Base-by-base conservation (phyloP, 345 rosid genomes). In the Moricandia arvensis region DNA sequence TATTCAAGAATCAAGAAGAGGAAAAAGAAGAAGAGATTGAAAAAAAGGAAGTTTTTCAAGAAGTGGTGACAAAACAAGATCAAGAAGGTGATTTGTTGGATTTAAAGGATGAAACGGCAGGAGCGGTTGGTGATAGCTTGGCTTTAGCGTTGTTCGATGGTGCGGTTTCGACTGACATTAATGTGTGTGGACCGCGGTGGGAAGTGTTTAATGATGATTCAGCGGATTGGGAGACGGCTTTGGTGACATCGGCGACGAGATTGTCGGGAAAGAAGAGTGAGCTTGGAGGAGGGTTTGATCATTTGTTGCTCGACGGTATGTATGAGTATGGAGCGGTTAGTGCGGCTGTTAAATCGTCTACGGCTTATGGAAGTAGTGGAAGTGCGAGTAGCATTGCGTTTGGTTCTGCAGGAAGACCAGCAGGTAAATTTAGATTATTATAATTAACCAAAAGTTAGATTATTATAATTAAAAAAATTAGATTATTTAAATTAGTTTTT, bases 381-480 rank as follows among this genome's bases (percentile, higher is more conserved):
- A 88, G 96, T 77, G 91, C 87, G 0, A 89, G 95, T 60, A 89
- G 87, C 37, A 83, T 88, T 2, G 90, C 87, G 0, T 68, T 75
- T 11, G 80, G 90, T 1, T 80, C 89, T 6, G 73, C 86, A 1
- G 88, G 83, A 75, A 80, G 73, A 71, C 85, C 86, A 1, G 77
- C 74, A 55, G 65, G 80, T 76, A 49, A 10, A n/a, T n/a, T n/a
- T n/a, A n/a, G n/a, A n/a, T n/a, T n/a, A n/a, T n/a, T n/a, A n/a
- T n/a, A n/a, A n/a, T n/a, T n/a, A n/a, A n/a, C n/a, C n/a, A n/a
- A n/a, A n/a, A n/a, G n/a, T n/a, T n/a, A n/a, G n/a, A n/a, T n/a
- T n/a, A n/a, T n/a, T n/a, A n/a, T n/a, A n/a, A n/a, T n/a, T n/a
- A n/a, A n/a, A n/a, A n/a, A n/a, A n/a, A n/a, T n/a, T n/a, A n/a